Evolutionary conservation across 306 rosid species (phyloP).

Genomic region (Amphicarpaea edgeworthii): DNA sequence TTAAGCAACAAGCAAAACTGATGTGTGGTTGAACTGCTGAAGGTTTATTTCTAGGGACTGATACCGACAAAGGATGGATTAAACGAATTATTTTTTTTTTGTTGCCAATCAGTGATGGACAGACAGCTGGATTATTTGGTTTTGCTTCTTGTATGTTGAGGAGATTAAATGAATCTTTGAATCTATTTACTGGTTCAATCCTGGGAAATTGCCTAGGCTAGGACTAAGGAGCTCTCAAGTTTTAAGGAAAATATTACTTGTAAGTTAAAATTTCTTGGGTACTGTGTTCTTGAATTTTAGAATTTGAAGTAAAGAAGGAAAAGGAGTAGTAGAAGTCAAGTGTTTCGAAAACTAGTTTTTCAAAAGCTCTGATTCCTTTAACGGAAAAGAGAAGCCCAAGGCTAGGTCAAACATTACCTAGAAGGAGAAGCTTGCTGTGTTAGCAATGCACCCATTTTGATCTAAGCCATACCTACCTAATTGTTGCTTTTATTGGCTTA

Average conservation of each 20-base stretch:
- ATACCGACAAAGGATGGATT: neutral
- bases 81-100: conserved; percentile 21
- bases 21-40: conserved; percentile 9
- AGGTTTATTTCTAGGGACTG: conserved; percentile 28
- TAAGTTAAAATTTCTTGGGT: neutral
- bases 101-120: conserved; percentile 2
- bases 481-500: neutral
- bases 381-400: neutral
- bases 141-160: conserved; percentile 16
- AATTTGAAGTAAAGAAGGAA: neutral
- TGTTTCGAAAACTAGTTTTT: neutral
- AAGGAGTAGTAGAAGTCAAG: neutral
- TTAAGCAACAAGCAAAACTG: neutral
- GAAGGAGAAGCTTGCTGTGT: neutral
- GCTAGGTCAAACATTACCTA: neutral
- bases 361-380: neutral
- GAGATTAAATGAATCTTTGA: neutral
- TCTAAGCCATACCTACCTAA: neutral
- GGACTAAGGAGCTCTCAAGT: no score
- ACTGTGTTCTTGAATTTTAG: neutral
- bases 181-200: neutral
- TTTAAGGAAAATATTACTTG: no score
- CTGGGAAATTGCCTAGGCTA: no score
- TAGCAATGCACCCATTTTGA: conserved; percentile 27
- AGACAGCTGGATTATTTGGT: neutral